phyloP scores from a whole-genome alignment of 2,329 filamentous ascomycete genomes.

The Neonectria sp. region DNA sequence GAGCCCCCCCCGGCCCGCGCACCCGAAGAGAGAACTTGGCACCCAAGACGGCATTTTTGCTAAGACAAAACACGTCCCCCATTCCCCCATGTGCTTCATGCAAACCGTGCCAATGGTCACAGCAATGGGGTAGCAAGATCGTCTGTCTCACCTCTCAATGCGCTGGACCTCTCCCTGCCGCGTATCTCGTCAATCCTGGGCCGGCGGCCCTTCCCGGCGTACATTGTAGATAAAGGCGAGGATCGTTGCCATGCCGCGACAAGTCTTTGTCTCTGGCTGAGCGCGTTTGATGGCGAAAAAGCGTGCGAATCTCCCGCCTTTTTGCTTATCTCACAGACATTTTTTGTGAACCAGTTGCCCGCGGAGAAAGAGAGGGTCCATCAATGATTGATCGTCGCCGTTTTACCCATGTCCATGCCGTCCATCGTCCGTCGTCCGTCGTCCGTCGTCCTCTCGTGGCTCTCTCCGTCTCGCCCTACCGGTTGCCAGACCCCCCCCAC shows the following conservation, averaged over 20 bases:
- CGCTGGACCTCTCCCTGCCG: slow-evolving; percentile 1
- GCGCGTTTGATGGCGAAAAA: background rate
- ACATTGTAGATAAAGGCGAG: background rate
- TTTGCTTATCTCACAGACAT: background rate
- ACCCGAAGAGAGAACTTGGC: background rate
- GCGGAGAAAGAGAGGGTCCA: background rate
- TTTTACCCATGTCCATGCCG: background rate
- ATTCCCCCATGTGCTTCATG: background rate
- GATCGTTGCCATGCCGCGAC: background rate
- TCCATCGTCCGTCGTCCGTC: background rate
- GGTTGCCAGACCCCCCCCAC: background rate
- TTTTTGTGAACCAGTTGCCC: background rate
- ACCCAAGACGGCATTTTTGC: too few species aligned
- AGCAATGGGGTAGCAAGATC: slow-evolving; percentile 7
- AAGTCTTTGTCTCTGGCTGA: background rate
- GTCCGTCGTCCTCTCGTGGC: background rate
- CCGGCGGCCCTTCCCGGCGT: background rate
- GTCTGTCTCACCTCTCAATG: background rate
- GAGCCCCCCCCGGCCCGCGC: background rate
- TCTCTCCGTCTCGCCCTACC: slow-evolving; percentile 6
- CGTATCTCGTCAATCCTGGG: slow-evolving; percentile 1
- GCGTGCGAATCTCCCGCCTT: background rate
- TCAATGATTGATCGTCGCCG: background rate
- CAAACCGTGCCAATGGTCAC: background rate
- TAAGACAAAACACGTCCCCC: too few species aligned